Percentiles rank a stretch among this genome's conserved stretches.
Evolutionary conservation across 768 basidiomycete genomes (phyloP).

Genomic region (Vishniacozyma victoriae): DNA sequence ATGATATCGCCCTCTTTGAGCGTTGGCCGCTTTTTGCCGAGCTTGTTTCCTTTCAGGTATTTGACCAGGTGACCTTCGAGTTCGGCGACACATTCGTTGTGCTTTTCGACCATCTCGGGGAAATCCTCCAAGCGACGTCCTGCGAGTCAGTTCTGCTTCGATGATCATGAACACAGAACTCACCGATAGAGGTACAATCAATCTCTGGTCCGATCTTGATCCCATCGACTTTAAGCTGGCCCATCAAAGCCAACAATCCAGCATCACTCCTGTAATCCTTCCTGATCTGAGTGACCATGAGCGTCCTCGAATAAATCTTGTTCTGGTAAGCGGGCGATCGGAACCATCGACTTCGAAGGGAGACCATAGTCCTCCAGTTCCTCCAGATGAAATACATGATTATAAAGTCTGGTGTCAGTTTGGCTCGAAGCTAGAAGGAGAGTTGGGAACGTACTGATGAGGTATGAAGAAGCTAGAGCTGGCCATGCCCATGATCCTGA

Average conservation of each 20-base stretch:
- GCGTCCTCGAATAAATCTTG: constrained; percentile 88
- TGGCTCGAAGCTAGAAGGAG: neutral
- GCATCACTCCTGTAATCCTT: constrained; percentile 78
- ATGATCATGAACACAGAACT: neutral
- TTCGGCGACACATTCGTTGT: constrained; percentile 84
- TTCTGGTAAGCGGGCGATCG: constrained; percentile 59
- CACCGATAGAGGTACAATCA: neutral
- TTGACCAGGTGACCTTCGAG: constrained; percentile 82
- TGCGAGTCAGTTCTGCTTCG: constrained; percentile 47
- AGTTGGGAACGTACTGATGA: constrained; percentile 55
- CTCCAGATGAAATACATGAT: constrained; percentile 43
- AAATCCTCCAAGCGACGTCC: constrained; percentile 80
- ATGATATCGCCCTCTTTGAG: constrained; percentile 71
- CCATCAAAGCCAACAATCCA: constrained; percentile 57
- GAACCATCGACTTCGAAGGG: constrained; percentile 79
- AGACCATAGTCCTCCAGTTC: constrained; percentile 57
- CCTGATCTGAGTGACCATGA: constrained; percentile 66
- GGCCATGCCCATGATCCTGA: constrained; percentile 66
- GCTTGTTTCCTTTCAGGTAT: constrained; percentile 75
- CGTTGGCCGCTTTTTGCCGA: constrained; percentile 74
- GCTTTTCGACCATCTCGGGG: constrained; percentile 79
- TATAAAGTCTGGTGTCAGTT: constrained; percentile 17
- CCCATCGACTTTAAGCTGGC: constrained; percentile 47
- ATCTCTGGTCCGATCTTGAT: constrained; percentile 41
- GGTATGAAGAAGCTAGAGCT: constrained; percentile 75